Base-by-base conservation (phyloP, 2,329 filamentous ascomycete genomes). In the Sarocladiaceae sp. region DNA sequence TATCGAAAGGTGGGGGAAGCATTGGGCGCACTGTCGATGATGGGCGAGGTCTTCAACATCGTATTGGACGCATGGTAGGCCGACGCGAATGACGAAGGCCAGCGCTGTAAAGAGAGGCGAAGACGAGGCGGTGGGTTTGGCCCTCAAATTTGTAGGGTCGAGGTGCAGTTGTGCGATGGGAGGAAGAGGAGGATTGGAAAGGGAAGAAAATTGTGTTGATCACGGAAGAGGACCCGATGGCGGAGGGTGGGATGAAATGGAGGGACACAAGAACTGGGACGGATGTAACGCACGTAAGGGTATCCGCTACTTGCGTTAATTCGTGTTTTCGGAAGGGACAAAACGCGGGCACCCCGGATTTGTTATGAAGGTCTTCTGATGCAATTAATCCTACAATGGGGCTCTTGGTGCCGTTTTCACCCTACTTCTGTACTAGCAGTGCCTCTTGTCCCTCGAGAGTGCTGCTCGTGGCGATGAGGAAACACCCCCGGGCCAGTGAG, bases 21-120 rank as follows among this genome's bases (percentile, higher is more conserved):
- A 72, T 74, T 79, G 69, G 75, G 70, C 59, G 76, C 71, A 62
- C 68, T 67, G 64, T 75, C 64, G 62, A 76, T 69, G 59, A 76
- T 69, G 55, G 78, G 77, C 62, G 78, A 81, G 64, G 77, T 78
- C 67, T 77, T 79, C 75, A 82, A 75, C 79, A 82, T 82, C 73
- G 68, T 79, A 71, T 68, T 68, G 68, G 68, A 66, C 68, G 69
- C 75, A 75, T 78, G 25, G 26, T 33, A 48, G 44, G 44, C 44
- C 44, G 26, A 33, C 44, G n/a, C 3, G 15, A 33, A 33, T 64
- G 60, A 63, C 57, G 58, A 54, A 42, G 50, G 37, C 35, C 18
- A 13, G n/a, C 23, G 37, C 12, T 22, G 49, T n/a, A 17, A 23
- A 39, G 22, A 20, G 23, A 17, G 35, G 2, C 7, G 29, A 10